Evolutionary conservation across 768 basidiomycete genomes (phyloP).

Genomic region (Auriscalpium orientale): DNA sequence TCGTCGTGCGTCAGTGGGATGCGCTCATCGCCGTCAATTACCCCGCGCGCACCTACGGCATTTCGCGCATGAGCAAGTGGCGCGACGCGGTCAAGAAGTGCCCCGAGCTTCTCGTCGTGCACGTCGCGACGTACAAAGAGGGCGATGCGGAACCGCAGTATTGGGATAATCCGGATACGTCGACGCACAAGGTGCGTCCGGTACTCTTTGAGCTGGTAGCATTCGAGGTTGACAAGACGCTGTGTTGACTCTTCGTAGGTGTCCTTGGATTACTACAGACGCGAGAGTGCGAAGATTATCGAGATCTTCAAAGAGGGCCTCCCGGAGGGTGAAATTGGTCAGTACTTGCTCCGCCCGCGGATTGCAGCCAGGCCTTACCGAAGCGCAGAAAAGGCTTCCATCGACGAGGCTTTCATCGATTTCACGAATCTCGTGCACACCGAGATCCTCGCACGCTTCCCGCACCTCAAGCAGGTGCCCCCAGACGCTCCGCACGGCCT

Average conservation of each 20-base stretch:
- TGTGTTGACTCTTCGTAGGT: constrained; percentile 40
- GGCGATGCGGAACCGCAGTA: constrained; percentile 85
- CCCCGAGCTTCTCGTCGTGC: constrained; percentile 76
- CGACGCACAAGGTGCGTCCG: constrained; percentile 83
- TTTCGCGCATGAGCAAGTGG: constrained; percentile 83
- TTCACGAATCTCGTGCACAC: constrained; percentile 77
- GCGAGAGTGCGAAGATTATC: constrained; percentile 85
- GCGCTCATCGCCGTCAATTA: constrained; percentile 93
- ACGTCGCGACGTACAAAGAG: constrained; percentile 92
- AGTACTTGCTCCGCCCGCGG: constrained; percentile 8
- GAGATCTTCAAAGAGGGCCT: constrained; percentile 74
- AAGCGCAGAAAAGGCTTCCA: constrained; percentile 84
- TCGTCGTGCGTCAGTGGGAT: constrained; percentile 87
- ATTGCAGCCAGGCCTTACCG: too few species aligned
- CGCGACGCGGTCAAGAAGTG: constrained; percentile 82
- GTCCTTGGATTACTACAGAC: constrained; percentile 86
- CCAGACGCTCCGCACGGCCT: constrained; percentile 56
- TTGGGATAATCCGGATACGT: constrained; percentile 82
- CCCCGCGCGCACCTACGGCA: constrained; percentile 85
- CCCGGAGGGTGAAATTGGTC: constrained; percentile 78
- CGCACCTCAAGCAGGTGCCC: constrained; percentile 68
- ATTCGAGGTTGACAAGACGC: neutral
- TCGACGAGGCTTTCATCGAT: constrained; percentile 96
- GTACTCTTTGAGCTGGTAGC: neutral
- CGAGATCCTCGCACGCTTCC: constrained; percentile 63